Percentiles rank a stretch among this genome's conserved stretches.
Evolutionary conservation across 139 green algal genomes (phyloP).

Genomic region (Mesostigma viride): DNA sequence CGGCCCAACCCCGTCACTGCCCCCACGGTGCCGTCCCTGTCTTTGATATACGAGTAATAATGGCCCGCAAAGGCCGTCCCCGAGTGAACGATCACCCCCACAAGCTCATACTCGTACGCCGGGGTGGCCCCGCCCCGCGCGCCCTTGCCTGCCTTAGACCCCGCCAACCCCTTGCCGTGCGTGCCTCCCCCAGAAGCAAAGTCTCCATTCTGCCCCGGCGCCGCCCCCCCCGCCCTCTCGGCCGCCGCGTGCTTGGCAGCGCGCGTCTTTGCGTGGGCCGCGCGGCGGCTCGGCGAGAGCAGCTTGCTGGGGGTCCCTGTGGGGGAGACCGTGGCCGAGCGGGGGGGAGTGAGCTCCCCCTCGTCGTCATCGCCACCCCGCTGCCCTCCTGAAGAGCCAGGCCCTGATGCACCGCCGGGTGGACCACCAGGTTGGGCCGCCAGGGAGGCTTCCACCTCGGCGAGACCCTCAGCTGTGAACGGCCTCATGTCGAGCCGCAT

Average conservation of each 20-base stretch:
- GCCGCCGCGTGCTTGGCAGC: neutral
- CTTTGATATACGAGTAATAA: constrained; percentile 88
- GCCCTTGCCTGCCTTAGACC: too few relatives aligned
- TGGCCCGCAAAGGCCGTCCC: constrained; percentile 84
- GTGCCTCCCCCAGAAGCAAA: too few relatives aligned
- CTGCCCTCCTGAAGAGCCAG: neutral
- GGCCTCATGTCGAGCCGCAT: constrained; percentile 64
- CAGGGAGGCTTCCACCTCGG: neutral
- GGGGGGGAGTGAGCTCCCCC: too few relatives aligned
- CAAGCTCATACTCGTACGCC: constrained; percentile 75
- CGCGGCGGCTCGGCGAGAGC: too few relatives aligned
- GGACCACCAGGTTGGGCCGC: neutral
- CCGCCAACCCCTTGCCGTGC: too few relatives aligned
- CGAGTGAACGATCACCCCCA: constrained; percentile 79
- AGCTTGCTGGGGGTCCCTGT: too few relatives aligned
- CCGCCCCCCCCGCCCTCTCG: too few relatives aligned
- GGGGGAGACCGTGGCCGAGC: too few relatives aligned
- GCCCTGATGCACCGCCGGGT: neutral
- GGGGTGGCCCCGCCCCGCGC: too few relatives aligned
- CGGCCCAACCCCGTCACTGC: constrained; percentile 10
- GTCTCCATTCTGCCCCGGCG: too few relatives aligned
- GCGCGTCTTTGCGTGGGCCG: neutral
- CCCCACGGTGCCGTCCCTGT: too few relatives aligned
- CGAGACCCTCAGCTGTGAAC: constrained; percentile 64
- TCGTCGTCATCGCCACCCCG: too few relatives aligned